Base-by-base conservation (phyloP, 2,329 filamentous ascomycete genomes). In the Sporothrix dimorphospora region DNA sequence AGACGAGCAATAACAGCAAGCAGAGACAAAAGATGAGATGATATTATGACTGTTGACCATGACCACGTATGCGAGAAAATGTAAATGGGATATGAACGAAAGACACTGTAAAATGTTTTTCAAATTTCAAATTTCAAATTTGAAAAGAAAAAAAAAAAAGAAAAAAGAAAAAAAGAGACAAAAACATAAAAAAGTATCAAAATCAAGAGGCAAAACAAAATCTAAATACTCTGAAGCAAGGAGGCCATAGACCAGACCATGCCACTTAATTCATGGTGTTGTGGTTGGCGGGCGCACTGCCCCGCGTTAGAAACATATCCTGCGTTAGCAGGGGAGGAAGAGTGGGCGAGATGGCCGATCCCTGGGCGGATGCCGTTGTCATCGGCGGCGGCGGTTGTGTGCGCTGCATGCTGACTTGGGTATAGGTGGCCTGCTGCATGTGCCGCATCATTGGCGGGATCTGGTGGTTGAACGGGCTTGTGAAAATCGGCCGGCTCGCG, bases 401-500 rank as follows among this genome's bases (percentile, higher is more conserved):
- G 42, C 6, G 42, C 11, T 0, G 16, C 42, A 47, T 47, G 42
- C 12, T n/a, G 19, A n/a, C 16, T 3, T n/a, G 19, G 47, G 5
- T n/a, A 49, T n/a, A 21, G 19, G 47, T n/a, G 6, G 47, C 16
- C 5, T 24, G 21, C 51, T 12, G 40, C 38, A 8, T 24, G 14
- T 8, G 42, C 16, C 8, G 34, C 4, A 49, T 19, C 27, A 5
- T 21, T 12, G 42, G 69, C 1, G 69, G 57, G 16, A 53, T 30
- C 57, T 65, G 69, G 1, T 71, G 57, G 19, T 42, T 42, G n/a
- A 71, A 71, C 12, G 69, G 45, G 45, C 12, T 30, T 21, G 45
- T 27, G 12, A 27, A 65, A 24, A 71, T n/a, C 21, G 47, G 21
- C 8, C 59, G 69, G 42, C 45, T 16, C 2, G 49, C 59, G 11